Percentiles rank a stretch among this genome's conserved stretches.
phyloP scores from a whole-genome alignment of 129 eudicot genomes.

The Helianthus tuberosus region DNA sequence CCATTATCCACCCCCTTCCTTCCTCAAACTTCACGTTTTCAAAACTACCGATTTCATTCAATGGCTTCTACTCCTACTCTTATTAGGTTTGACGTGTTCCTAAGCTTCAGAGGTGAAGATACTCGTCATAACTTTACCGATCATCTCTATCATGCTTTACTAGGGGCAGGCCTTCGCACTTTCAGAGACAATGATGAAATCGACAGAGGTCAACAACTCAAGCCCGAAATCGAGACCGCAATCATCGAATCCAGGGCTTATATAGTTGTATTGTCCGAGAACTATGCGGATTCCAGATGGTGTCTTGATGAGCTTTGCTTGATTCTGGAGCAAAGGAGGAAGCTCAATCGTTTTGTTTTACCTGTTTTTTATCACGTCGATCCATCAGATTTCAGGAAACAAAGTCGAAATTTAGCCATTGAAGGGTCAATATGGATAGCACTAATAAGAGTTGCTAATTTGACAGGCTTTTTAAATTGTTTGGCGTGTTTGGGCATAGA shows the following conservation, averaged over 20 bases:
- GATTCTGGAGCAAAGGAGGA: conserved; percentile 3
- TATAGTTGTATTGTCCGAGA: background rate
- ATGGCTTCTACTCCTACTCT: background rate
- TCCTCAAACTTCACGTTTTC: too few relatives aligned
- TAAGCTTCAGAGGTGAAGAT: conserved; percentile 2
- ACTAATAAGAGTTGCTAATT: too few relatives aligned
- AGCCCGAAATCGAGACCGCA: background rate
- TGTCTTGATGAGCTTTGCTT: conserved; percentile 13
- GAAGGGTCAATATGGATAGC: too few relatives aligned
- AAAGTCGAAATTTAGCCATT: background rate
- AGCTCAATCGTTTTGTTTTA: background rate
- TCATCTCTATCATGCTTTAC: too few relatives aligned
- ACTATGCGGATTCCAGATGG: conserved; percentile 14
- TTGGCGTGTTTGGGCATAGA: too few relatives aligned
- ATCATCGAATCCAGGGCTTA: conserved; percentile 1
- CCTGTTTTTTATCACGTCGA: conserved; percentile 9
- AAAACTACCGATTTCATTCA: too few relatives aligned
- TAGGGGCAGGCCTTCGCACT: too few relatives aligned
- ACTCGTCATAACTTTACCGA: background rate
- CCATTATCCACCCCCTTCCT: too few relatives aligned
- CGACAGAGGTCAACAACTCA: background rate
- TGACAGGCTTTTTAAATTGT: too few relatives aligned
- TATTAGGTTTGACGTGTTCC: background rate
- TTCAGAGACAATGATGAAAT: too few relatives aligned
- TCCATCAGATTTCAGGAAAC: conserved; percentile 9